Conservation (phyloP, 208 protist species). For the Leishmania guyanensis region DNA sequence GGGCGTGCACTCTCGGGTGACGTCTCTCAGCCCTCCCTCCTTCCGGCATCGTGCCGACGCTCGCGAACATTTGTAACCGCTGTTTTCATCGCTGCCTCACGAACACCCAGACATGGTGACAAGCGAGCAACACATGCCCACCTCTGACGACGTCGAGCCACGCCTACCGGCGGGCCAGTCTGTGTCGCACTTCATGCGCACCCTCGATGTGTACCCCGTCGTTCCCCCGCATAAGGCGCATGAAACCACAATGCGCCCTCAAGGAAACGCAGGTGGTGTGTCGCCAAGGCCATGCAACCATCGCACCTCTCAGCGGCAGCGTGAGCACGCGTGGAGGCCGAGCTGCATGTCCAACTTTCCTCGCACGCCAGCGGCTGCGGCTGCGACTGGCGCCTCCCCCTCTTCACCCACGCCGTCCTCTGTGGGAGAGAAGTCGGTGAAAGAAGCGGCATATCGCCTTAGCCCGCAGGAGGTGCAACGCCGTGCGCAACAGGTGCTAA, state of each 20-base stretch:
- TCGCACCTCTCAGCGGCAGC: neutral
- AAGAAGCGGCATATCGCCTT: constrained; percentile 24
- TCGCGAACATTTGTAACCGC: no score
- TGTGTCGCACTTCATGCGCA: constrained; percentile 16
- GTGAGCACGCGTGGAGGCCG: neutral
- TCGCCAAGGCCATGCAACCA: no score
- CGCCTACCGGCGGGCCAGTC: neutral
- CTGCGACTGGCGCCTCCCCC: neutral
- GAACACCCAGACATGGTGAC: neutral
- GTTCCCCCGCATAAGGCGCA: neutral
- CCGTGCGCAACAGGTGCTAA: constrained; percentile 20
- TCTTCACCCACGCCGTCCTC: neutral
- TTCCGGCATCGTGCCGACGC: neutral
- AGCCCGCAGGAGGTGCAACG: constrained; percentile 24
- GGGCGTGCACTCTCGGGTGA: neutral
- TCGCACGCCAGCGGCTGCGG: neutral
- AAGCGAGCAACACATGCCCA: neutral
- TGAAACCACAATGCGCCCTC: neutral
- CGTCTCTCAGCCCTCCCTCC: neutral
- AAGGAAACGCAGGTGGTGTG: neutral
- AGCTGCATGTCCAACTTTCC: neutral
- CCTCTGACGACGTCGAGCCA: neutral
- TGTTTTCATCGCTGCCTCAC: constrained; percentile 1
- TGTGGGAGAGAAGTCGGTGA: neutral
- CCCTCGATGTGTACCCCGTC: constrained; percentile 33